Evolutionary conservation across 768 basidiomycete species (phyloP).

Genomic region (Paxillus ammoniavirescens): DNA sequence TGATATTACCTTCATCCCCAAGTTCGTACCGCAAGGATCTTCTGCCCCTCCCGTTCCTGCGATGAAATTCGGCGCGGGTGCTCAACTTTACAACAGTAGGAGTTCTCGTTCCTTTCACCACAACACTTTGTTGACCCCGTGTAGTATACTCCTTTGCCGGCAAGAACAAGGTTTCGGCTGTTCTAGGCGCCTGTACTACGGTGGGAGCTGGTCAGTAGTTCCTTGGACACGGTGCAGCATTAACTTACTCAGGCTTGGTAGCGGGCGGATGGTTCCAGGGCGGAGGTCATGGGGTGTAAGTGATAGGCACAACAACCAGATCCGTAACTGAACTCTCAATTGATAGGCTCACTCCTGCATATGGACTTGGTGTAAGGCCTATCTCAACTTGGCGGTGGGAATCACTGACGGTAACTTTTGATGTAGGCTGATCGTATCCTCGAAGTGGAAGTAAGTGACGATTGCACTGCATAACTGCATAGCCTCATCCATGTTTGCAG

Average conservation of each 20-base stretch:
- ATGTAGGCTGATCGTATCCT: conserved; percentile 45
- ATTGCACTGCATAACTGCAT: neutral
- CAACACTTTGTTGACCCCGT: neutral
- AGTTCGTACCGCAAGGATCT: conserved; percentile 21
- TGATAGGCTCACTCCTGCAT: conserved; percentile 32
- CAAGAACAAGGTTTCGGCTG: conserved; percentile 11
- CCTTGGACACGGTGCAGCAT: neutral
- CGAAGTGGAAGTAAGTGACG: conserved; percentile 33
- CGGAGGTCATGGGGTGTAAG: conserved; percentile 42
- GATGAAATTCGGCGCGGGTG: conserved; percentile 19
- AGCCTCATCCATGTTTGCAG: neutral
- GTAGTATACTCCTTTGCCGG: conserved; percentile 18
- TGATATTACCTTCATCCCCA: conserved; percentile 10
- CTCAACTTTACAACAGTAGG: conserved; percentile 13
- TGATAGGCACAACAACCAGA: neutral
- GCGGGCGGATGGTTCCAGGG: conserved; percentile 52
- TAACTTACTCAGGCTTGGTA: neutral
- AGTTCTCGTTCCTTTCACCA: neutral
- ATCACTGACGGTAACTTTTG: neutral
- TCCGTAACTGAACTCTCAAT: neutral
- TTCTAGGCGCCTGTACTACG: conserved; percentile 20
- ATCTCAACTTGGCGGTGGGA: neutral
- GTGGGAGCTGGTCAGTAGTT: conserved; percentile 15
- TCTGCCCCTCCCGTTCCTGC: conserved; percentile 12
- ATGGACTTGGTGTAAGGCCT: conserved; percentile 40